Percentiles rank a stretch among this genome's conserved stretches.
Evolutionary conservation across 306 rosid genomes (phyloP).

Genomic region (Elaeagnus macrophylla): DNA sequence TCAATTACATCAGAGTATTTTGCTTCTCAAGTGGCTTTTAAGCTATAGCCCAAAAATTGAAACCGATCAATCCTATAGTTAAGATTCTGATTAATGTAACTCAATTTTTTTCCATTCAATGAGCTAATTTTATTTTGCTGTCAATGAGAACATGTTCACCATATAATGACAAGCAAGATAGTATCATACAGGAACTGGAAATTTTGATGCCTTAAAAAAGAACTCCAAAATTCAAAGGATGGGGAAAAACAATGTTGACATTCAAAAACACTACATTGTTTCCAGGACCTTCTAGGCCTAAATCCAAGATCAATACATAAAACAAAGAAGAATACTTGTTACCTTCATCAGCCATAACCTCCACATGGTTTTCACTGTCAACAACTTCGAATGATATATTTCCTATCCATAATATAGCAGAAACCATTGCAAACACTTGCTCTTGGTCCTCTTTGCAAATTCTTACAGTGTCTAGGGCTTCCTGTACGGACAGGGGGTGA

Average conservation of each 20-base stretch:
- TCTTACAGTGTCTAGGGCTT: slow-evolving; percentile 53
- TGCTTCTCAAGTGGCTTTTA: not conserved
- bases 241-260: too few species aligned
- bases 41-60: not conserved
- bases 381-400: slow-evolving; percentile 61
- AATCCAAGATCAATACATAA: slow-evolving; percentile 7
- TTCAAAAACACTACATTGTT: too few species aligned
- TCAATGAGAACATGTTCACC: too few species aligned
- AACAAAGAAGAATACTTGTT: slow-evolving; percentile 16
- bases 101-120: too few species aligned
- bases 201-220: too few species aligned
- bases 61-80: too few species aligned
- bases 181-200: too few species aligned
- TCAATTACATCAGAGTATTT: not conserved
- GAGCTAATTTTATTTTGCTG: too few species aligned
- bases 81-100: too few species aligned
- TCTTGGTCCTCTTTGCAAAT: slow-evolving; percentile 76
- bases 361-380: slow-evolving; percentile 66
- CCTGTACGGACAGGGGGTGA: slow-evolving; percentile 23
- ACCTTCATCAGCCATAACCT: slow-evolving; percentile 85
- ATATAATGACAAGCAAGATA: too few species aligned
- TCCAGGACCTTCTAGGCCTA: slow-evolving; percentile 2
- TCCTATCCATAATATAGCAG: slow-evolving; percentile 89
- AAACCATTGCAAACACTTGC: slow-evolving; percentile 44
- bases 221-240: too few species aligned